Evolutionary conservation across 495 filamentous ascomycete species (phyloP), one percentile per base, ranked within the genome.

Genomic region (Hypomontagnella monticulosa): DNA sequence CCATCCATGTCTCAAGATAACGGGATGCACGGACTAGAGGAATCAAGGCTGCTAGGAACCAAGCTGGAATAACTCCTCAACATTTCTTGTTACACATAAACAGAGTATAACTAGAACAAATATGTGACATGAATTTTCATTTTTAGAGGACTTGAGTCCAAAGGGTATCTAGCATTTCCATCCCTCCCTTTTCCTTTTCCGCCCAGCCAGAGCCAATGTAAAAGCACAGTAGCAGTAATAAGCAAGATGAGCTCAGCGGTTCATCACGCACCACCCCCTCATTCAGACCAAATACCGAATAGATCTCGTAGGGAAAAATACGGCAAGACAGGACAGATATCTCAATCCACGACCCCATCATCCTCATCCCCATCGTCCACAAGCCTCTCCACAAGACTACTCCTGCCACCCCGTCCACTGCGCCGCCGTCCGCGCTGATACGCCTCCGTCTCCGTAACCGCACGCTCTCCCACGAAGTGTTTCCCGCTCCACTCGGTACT

Each of bases 401-500:
- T 61, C 32, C 78, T 66, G 0, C 58, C 53, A 3, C 70, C 57
- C 27, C 56, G 63, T 7, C 66, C 63, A 4, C 73, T 73, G n/a
- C 67, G 73, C 44, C 74, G 74, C 50, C 76, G 70, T 0, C 74
- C 79, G 14, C 75, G 67, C 56, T 78, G 74, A 40, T 78, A 82
- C 3, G 75, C 80, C 19, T 82, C 77, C 14, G 82, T 78, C 30
- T 79, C 75, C 3, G 83, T 84, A 14, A 84, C 84, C 0, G 91
- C 94, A 69, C 85, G 83, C 79, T 97, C 92, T 0, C 96, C 95
- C 3, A 98, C 95, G 59, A 83, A 91, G 46, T 87, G 81, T 34
- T 87, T 76, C 4, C 91, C 92, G 8, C 80, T 81, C 95, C 95
- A 98, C 1, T 79, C 78, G 9, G 71, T 80, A 41, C 86, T 82